These are phyloP conservation scores for Backusella psychrophila DNA, from an alignment of 192 early-diverging fungal species.

Conservation along the genomic window DNA sequence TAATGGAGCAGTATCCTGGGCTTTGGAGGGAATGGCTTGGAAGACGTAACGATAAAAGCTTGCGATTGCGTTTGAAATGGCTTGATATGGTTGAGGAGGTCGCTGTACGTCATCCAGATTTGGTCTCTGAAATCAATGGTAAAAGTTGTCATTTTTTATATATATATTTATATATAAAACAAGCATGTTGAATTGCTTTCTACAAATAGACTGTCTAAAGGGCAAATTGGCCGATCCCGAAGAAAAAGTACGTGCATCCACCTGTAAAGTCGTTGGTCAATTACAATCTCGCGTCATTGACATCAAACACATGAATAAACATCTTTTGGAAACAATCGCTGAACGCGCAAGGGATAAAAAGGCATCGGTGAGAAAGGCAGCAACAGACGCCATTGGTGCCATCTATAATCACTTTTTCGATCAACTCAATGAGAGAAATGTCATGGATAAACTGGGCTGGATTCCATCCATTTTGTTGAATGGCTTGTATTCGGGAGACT, in stretches of 20 bases:
- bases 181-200: no score
- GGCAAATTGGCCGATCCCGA: slow-evolving; percentile 86
- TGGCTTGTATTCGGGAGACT: slow-evolving; percentile 82
- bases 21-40: slow-evolving; percentile 86
- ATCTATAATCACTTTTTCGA: slow-evolving; percentile 74
- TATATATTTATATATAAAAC: no score
- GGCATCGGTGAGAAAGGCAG: slow-evolving; percentile 64
- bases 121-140: slow-evolving; percentile 72
- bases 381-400: slow-evolving; percentile 66
- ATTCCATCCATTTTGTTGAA: slow-evolving; percentile 84
- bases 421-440: slow-evolving; percentile 52
- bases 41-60: slow-evolving; percentile 72
- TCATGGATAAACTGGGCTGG: slow-evolving; percentile 70
- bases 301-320: slow-evolving; percentile 54
- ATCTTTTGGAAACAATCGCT: slow-evolving; percentile 58
- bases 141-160: slow-evolving; percentile 1
- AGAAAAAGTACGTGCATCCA: slow-evolving; percentile 82
- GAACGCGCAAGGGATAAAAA: slow-evolving; percentile 91
- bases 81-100: slow-evolving; percentile 61
- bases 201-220: slow-evolving; percentile 46
- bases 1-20: slow-evolving; percentile 72
- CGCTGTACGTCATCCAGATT: slow-evolving; percentile 68
- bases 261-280: slow-evolving; percentile 64
- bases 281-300: slow-evolving; percentile 59
- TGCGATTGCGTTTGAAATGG: slow-evolving; percentile 73